These are phyloP conservation scores for Candida sanyaensis DNA, from an alignment of 1,139 yeast genomes.

Conservation along the genomic window DNA sequence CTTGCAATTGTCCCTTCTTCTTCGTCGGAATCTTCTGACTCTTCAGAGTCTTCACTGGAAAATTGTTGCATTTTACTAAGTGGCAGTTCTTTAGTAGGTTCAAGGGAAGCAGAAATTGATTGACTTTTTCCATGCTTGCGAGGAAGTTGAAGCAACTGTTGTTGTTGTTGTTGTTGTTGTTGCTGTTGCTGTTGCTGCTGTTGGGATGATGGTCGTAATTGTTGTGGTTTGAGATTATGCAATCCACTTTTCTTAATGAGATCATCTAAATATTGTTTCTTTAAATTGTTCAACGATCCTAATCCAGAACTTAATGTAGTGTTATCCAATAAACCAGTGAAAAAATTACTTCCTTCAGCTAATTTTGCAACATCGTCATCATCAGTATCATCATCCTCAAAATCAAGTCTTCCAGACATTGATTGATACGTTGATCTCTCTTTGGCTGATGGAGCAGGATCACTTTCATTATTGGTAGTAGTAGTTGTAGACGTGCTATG, in stretches of 20 bases:
- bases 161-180: background rate
- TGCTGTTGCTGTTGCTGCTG: constrained; percentile 2
- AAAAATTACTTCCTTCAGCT: constrained; percentile 22
- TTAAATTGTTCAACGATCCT: constrained; percentile 17
- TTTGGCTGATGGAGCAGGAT: background rate
- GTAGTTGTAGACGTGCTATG: constrained; percentile 3
- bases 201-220: background rate
- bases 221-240: background rate
- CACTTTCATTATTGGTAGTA: constrained; percentile 9
- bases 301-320: constrained; percentile 56
- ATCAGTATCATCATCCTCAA: constrained; percentile 15
- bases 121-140: background rate
- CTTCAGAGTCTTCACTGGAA: constrained; percentile 1
- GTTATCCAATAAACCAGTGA: constrained; percentile 52
- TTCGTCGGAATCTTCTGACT: constrained; percentile 1
- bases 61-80: background rate
- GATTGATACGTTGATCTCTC: constrained; percentile 1
- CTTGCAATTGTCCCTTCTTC: constrained; percentile 9
- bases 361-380: constrained; percentile 28
- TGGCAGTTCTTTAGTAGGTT: background rate
- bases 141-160: background rate
- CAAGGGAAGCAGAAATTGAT: background rate
- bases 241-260: constrained; percentile 13
- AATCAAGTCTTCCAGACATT: constrained; percentile 1
- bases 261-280: constrained; percentile 18